Conservation (phyloP, 768 basidiomycete genomes). For the Rhodocollybia butyracea region DNA sequence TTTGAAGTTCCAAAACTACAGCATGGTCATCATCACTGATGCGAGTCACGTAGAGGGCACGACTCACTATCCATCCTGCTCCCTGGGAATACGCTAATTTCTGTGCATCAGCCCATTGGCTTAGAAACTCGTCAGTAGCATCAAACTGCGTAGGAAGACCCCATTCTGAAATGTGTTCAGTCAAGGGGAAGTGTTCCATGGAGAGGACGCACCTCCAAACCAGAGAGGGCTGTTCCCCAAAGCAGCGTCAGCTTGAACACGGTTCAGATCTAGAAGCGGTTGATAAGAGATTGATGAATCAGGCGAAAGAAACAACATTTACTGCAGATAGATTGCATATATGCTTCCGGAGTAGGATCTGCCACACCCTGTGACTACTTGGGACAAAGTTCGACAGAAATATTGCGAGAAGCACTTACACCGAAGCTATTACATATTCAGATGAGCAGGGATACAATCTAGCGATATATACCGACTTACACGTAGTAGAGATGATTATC, state of each 20-base stretch:
- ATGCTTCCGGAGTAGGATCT: slow-evolving; percentile 58
- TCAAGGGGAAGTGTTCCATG: too few relatives aligned
- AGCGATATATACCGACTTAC: slow-evolving; percentile 32
- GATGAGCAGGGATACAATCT: slow-evolving; percentile 2
- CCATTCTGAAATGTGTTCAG: too few relatives aligned
- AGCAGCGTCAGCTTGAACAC: slow-evolving; percentile 45
- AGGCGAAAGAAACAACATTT: slow-evolving; percentile 17
- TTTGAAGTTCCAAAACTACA: slow-evolving; percentile 73
- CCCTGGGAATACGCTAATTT: slow-evolving; percentile 60
- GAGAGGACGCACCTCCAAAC: slow-evolving; percentile 41
- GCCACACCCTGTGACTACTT: slow-evolving; percentile 53
- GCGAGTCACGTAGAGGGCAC: background rate
- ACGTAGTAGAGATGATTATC: slow-evolving; percentile 81
- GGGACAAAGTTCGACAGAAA: slow-evolving; percentile 7
- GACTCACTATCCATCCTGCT: slow-evolving; percentile 65
- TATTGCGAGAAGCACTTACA: slow-evolving; percentile 33
- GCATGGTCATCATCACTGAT: background rate
- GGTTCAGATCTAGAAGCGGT: slow-evolving; percentile 57
- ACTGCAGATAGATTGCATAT: slow-evolving; percentile 71
- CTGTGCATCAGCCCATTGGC: slow-evolving; percentile 74
- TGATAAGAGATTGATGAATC: too few relatives aligned
- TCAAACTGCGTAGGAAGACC: slow-evolving; percentile 60
- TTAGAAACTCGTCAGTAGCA: slow-evolving; percentile 58
- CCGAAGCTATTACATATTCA: slow-evolving; percentile 44
- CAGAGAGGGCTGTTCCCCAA: slow-evolving; percentile 45